Conservation (phyloP, 2,329 filamentous ascomycete species). For the Colletotrichum truncatum region DNA sequence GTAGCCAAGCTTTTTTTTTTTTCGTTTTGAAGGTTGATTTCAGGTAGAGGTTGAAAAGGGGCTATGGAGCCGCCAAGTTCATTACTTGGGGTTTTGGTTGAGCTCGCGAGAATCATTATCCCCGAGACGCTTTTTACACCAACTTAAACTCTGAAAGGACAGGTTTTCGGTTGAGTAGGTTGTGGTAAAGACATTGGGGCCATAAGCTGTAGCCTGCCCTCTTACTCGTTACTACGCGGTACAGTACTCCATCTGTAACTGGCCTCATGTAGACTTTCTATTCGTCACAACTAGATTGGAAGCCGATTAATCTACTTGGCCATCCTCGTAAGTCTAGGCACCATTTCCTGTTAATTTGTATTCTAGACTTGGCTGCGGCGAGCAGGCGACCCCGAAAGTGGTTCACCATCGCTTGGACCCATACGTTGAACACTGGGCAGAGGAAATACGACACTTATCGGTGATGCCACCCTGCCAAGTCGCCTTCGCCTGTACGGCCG, state of each 20-base stretch:
- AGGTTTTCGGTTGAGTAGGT: neutral
- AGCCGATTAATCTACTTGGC: no score
- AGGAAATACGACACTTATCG: slow-evolving; percentile 25
- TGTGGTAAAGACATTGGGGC: neutral
- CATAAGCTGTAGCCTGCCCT: neutral
- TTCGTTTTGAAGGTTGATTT: neutral
- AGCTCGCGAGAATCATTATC: no score
- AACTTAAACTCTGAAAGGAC: no score
- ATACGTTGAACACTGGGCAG: slow-evolving; percentile 18
- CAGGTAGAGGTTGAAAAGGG: slow-evolving; percentile 13
- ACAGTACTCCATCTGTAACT: neutral
- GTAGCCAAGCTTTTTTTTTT: neutral
- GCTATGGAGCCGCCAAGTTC: no score
- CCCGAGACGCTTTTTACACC: no score
- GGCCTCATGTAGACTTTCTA: neutral
- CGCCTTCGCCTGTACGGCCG: slow-evolving; percentile 13
- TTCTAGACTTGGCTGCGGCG: neutral
- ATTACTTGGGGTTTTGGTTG: no score
- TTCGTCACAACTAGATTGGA: no score
- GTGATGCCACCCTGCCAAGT: slow-evolving; percentile 16
- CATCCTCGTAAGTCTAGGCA: no score
- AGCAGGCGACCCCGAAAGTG: slow-evolving; percentile 9
- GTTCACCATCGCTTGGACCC: slow-evolving; percentile 20
- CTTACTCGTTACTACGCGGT: neutral
- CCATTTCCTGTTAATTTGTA: neutral